Base-by-base conservation (phyloP, 148 eudicot genomes). In the Silene uniflora region DNA sequence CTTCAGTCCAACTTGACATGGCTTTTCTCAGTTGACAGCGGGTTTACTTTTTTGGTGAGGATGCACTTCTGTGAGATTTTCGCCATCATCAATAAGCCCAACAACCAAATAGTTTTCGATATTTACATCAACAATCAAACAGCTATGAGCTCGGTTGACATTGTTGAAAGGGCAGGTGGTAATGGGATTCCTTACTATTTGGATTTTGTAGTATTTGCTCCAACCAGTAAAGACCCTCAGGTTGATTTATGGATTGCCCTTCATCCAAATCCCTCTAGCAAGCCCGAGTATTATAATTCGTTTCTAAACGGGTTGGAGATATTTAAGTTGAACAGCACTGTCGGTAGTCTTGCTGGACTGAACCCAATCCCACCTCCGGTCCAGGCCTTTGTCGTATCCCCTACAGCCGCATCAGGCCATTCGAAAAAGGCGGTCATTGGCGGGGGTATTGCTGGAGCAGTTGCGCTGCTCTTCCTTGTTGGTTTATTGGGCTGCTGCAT, bases 291-390 rank as follows among this genome's bases (percentile, higher is more conserved):
- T 49, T 88, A 89, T 79, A 85, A 90, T 73, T 86, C 96, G 3
- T 82, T 92, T 77, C 77, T 94, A 80, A 94, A 94, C 58, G 98
- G 98, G n/a, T 74, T 92, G 56, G 98, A 94, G 84, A 84, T 94
- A 73, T 92, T 91, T 76, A 94, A 92, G 81, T 18, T 92, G 13
- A 94, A 77, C 72, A 81, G 78, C 49, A 72, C 83, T 25, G 27
- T 54, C 35, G 91, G 90, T 61, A 90, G 83, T 83, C 98, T 94
- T 69, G 98, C 88, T 7, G 98, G 97, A 35, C 84, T 85, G 24
- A 92, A 90, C 83, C 97, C 96, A 7, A 75, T 87, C 35, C 98
- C 98, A 52, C 83, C 86, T 76, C 91, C 93, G 23, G 22, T 52
- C 54, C 89, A 84, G 56, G 81, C 68, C 14, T 62, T 44, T 12